Evolutionary conservation across 441 rosid genomes (phyloP), one percentile per base, ranked within the genome.

Genomic region (Jatropha multifida): DNA sequence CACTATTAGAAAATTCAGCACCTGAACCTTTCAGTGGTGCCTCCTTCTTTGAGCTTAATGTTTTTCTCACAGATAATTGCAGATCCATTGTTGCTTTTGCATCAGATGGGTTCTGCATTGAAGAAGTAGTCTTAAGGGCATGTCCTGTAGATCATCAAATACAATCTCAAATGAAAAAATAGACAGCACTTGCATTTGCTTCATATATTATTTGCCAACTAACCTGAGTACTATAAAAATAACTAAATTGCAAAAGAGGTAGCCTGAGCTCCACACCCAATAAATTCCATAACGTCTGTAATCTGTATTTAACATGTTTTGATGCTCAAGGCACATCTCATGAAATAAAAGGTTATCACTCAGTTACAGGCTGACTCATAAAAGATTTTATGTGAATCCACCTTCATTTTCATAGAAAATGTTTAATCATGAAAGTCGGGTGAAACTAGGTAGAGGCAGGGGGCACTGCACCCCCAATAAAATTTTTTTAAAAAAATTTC

Each of bases 1-100:
- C 72, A 66, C 80, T 71, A 80, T 79, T 70, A 65, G 81, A 74
- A 74, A 75, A 71, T 79, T 82, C 81, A 81, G 80, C 80, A 62
- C 83, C 82, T 32, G 70, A 66, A 75, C 85, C 89, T 80, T 86
- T 88, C 61, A 59, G 79, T 23, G 67, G 76, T 55, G 61, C 86
- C 73, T 88, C 92, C 76, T 86, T 89, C 88, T 90, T 91, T 59
- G 91, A 85, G 80, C 81, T 81, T 78, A 94, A 84, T 79, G 94
- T 84, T 81, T 88, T 96, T 83, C 97, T 83, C 59, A 94, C 90
- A 68, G 96, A 86, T 63, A 89, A 72, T 70, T 89, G 92, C 32
- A 83, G 81, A 55, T 91, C 94, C 83, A 82, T 88, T 26, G 77
- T 68, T 15, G 73, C 81, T 82, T 91, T 81, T 79, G 76, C 79